Evolutionary conservation across 2,329 filamentous ascomycete species (phyloP), one percentile per base, ranked within the genome.

Genomic region (Cercospora zeina): DNA sequence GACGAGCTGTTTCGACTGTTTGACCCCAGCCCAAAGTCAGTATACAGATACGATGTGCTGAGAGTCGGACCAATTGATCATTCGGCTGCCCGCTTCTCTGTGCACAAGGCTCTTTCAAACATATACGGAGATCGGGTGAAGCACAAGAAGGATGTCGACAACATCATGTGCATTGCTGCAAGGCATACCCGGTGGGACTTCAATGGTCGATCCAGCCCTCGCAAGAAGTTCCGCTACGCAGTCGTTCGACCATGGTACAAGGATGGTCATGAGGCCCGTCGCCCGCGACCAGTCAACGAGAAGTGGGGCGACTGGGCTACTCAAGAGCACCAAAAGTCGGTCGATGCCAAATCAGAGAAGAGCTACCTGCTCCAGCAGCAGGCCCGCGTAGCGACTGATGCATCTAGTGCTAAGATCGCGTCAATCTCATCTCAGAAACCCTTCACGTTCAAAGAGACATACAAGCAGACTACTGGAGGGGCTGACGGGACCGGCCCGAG

Each of bases 161-260:
- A 57, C 4, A 56, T 55, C 24, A 51, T 63, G 7, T 33, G 51
- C 45, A 53, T 63, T 54, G 61, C 56, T 33, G 58, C 39, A 6
- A 42, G 53, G 42, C 11, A 13, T 6, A 53, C 39, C n/a, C 33
- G 36, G 11, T 13, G 33, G 19, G 16, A 34, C 10, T 2, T 45
- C 39, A 59, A 59, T 45, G 51, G 21, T 21, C 16, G 13, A 34
- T 19, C 14, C 21, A 36, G 16, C 7, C 13, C 16, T 4, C 33
- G 7, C 27, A 50, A 30, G 13, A 33, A 30, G 31, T 31, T 36
- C 14, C 16, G 34, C 14, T 50, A 53, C 14, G 4, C 31, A 10
- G 13, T 36, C 4, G 9, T 59, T 34, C 45, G 50, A 13, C 47
- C 56, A 8, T 59, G 56, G 56, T 59, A 59, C 51, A 54, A 55